phyloP scores from a whole-genome alignment of 1,284 basidiomycete species.

The Lignosus rhinocerotis region DNA sequence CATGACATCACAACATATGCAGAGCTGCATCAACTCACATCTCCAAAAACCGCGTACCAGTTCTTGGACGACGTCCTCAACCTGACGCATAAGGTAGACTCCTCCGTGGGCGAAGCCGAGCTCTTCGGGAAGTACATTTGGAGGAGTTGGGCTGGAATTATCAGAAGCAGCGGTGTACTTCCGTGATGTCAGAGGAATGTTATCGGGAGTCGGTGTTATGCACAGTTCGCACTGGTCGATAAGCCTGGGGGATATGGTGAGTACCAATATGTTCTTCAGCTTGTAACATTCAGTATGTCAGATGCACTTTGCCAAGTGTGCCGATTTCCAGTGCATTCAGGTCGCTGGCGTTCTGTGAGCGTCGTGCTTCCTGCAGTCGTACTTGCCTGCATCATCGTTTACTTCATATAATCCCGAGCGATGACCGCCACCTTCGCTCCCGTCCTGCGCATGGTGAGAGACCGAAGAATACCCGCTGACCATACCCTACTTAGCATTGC shows the following conservation, averaged over 20 bases:
- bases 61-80: constrained; percentile 68
- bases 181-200: constrained; percentile 11
- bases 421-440: background rate
- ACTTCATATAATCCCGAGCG: background rate
- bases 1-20: background rate
- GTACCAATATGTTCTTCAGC: background rate
- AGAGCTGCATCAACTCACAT: constrained; percentile 77
- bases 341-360: no score
- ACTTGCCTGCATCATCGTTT: no score
- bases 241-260: background rate
- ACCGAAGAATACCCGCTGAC: constrained; percentile 15
- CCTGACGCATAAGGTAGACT: constrained; percentile 43
- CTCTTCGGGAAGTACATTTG: constrained; percentile 60
- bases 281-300: no score
- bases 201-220: background rate
- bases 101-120: constrained; percentile 47
- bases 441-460: background rate
- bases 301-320: no score
- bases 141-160: constrained; percentile 68
- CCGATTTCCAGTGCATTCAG: no score
- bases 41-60: constrained; percentile 58
- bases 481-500: background rate
- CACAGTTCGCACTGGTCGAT: background rate
- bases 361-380: no score
- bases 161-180: constrained; percentile 60